Evolutionary conservation across 192 early-diverging fungal genomes (phyloP), one percentile per base, ranked within the genome.

Genomic region (Paraglomus brasilianum): DNA sequence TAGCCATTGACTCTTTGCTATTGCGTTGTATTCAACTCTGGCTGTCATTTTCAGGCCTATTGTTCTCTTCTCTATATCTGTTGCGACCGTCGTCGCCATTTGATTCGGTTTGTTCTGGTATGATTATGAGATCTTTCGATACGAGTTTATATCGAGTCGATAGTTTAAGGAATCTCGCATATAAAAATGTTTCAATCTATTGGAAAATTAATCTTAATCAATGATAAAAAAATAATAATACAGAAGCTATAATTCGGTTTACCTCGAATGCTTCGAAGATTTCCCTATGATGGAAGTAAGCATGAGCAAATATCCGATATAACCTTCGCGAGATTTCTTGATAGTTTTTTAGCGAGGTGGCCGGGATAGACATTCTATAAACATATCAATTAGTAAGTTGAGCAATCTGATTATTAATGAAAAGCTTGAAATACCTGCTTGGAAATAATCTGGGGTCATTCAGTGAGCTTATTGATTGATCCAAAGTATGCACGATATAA

Each of bases 301-400:
- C 83, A 76, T 98, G 97, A 1, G 95, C 93, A 81, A 98, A 98
- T 24, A 98, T 89, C n/a, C 97, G 85, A 72, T 98, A 97, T 15
- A 98, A 82, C 39, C 97, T 74, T n/a, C 97, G 77, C 2, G 92
- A 91, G 68, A 97, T 93, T 47, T 85, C 86, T 69, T 90, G 85
- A 68, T 93, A 93, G 47, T 95, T 90, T 75, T 95, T 95, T n/a
- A 90, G 49, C 52, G 92, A 91, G 5, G 88, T 66, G 22, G 80
- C 85, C 1, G 89, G 88, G 11, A 88, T 79, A 38, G 78, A 74
- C 24, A 85, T 81, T 17, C 86, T 88, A 64, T 9, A 39, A 48
- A 47, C 10, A 66, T n/a, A n/a, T n/a, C n/a, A n/a, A n/a, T n/a
- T n/a, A n/a, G n/a, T n/a, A n/a, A n/a, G n/a, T n/a, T n/a, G n/a